phyloP scores from a whole-genome alignment of 2,329 filamentous ascomycete species.

The Juglanconis oblonga region DNA sequence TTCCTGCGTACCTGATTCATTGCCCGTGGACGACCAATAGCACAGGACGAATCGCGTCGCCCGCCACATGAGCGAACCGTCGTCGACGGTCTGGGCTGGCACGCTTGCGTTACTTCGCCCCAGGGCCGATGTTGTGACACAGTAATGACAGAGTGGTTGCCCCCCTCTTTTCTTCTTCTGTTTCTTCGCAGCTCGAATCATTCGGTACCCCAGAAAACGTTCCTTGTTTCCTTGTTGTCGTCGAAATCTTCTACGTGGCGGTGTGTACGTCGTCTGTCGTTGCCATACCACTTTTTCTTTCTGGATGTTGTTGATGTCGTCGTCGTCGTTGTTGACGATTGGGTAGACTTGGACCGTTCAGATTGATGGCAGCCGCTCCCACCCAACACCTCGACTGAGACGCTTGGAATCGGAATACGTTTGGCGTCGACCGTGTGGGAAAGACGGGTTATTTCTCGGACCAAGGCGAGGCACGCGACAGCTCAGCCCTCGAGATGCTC shows the following conservation, averaged over 20 bases:
- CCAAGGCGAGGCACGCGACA: neutral
- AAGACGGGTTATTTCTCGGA: neutral
- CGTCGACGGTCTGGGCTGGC: too few species aligned
- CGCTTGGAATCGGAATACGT: neutral
- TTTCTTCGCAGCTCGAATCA: neutral
- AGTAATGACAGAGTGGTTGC: neutral
- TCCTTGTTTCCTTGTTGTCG: neutral
- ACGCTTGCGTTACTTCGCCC: neutral
- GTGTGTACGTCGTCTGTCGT: too few species aligned
- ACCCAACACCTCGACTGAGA: too few species aligned
- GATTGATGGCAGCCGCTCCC: too few species aligned
- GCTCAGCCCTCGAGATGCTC: constrained; percentile 1
- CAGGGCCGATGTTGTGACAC: neutral
- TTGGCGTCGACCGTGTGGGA: neutral
- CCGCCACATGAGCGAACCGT: neutral
- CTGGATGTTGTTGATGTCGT: too few species aligned
- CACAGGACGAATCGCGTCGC: neutral
- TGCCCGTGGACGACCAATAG: neutral
- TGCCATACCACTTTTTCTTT: too few species aligned
- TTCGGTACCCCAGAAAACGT: too few species aligned
- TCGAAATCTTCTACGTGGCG: neutral
- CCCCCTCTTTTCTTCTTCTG: neutral
- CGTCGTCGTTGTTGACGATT: too few species aligned
- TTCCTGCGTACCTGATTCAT: neutral
- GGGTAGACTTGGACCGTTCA: too few species aligned